Evolutionary conservation across 2,329 filamentous ascomycete species (phyloP), one percentile per base, ranked within the genome.

Genomic region (Xylaria sp.): DNA sequence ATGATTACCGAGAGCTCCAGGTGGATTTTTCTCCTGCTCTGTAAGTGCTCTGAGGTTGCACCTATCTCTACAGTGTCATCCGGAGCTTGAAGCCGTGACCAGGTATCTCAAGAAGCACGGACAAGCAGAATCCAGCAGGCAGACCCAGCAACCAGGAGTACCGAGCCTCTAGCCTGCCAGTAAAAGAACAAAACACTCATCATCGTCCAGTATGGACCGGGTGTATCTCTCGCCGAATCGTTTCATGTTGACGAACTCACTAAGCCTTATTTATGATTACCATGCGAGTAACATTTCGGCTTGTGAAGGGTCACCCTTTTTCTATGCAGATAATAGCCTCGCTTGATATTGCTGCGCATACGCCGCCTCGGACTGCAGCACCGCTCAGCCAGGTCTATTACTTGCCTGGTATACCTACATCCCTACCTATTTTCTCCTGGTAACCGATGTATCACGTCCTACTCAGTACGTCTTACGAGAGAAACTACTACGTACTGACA

Each of bases 381-480:
- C 64, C 58, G 70, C 63, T 58, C 65, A 66, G 68, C 68, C 69
- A 72, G 70, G 72, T 61, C 59, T 63, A 44, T 12, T 18, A 10
- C 10, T 8, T 37, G 34, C 34, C 34, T 37, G 7, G 34, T 37
- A 37, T 39, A 41, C 54, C 34, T 41, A 56, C 69, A 66, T 68
- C 65, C 66, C 70, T 51, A 48, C 15, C 66, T 10, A 18, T n/a
- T n/a, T n/a, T n/a, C 32, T 18, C 34, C 18, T 18, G 23, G 48
- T 41, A n/a, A 23, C 59, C 48, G 65, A 63, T 66, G 48, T 63
- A 62, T 63, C 70, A 74, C 58, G 57, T 58, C 58, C 65, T 39
- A 6, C 28, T 6, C 28, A 28, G 28, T 28, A 57, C 41, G n/a
- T 69, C 50, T 39, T 44, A 61, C 51, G 34, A 56, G 44, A 59